Evolutionary conservation across 345 rosid species (phyloP).

Genomic region (Leavenworthia alabamica): DNA sequence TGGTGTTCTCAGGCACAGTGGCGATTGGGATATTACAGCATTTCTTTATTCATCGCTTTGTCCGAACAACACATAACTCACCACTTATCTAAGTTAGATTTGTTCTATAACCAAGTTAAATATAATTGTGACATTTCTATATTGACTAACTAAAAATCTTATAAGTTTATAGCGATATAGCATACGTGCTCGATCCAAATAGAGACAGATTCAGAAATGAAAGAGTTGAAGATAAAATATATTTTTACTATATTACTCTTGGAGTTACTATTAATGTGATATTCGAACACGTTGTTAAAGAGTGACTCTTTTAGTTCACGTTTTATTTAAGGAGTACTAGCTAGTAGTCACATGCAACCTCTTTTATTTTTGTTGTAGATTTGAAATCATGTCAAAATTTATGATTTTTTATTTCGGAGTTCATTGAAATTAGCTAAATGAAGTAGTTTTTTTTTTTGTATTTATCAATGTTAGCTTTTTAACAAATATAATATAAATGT

Average conservation of each 20-base stretch:
- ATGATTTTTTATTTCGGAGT: too few species aligned
- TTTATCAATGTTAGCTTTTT: too few species aligned
- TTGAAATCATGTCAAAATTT: too few species aligned
- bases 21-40: too few species aligned
- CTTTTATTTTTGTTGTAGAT: too few species aligned
- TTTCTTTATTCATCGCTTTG: conserved; percentile 12
- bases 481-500: too few species aligned
- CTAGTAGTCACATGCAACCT: too few species aligned
- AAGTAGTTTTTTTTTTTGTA: too few species aligned
- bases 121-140: background rate
- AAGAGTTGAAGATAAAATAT: background rate
- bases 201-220: too few species aligned
- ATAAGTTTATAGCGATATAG: background rate
- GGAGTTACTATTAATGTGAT: background rate
- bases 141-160: background rate
- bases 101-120: background rate
- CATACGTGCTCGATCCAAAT: background rate
- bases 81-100: background rate
- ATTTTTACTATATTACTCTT: background rate
- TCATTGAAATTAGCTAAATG: too few species aligned
- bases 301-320: background rate
- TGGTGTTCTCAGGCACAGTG: too few species aligned
- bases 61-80: conserved; percentile 15
- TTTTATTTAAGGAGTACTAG: too few species aligned
- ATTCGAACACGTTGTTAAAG: background rate